Conservation (phyloP, 2,329 filamentous ascomycete species). For the Botrytis porri region DNA sequence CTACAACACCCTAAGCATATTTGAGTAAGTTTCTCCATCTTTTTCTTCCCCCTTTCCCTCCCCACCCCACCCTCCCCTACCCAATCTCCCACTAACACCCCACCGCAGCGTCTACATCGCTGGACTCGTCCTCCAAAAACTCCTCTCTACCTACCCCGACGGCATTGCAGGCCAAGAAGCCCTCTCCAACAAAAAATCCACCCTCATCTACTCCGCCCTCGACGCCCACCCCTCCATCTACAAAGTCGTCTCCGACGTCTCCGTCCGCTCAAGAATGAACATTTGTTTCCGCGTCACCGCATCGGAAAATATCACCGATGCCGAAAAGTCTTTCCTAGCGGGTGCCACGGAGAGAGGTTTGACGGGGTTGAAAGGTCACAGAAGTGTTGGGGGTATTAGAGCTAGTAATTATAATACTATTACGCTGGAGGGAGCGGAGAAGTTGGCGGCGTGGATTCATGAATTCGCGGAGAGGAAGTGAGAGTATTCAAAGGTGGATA, state of each 20-base stretch:
- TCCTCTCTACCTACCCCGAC: constrained; percentile 62
- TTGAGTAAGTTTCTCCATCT: constrained; percentile 55
- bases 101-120: constrained; percentile 72
- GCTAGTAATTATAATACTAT: constrained; percentile 90
- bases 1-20: constrained; percentile 95
- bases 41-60: background rate
- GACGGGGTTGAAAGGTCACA: constrained; percentile 88
- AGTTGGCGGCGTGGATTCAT: constrained; percentile 62
- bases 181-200: constrained; percentile 70
- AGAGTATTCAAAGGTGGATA: background rate
- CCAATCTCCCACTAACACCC: constrained; percentile 18
- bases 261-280: constrained; percentile 84
- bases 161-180: constrained; percentile 76
- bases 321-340: constrained; percentile 78
- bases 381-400: constrained; percentile 81
- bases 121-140: constrained; percentile 78
- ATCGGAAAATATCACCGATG: constrained; percentile 45
- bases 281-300: constrained; percentile 78
- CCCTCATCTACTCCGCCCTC: constrained; percentile 71
- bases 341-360: constrained; percentile 55
- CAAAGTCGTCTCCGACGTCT: constrained; percentile 67
- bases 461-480: constrained; percentile 45
- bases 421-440: constrained; percentile 61
- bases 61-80: too few relatives aligned
- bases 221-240: constrained; percentile 74